These are phyloP conservation scores for Carex parvula DNA, from an alignment of 176 grass and related monocot genomes.

Conservation along the genomic window DNA sequence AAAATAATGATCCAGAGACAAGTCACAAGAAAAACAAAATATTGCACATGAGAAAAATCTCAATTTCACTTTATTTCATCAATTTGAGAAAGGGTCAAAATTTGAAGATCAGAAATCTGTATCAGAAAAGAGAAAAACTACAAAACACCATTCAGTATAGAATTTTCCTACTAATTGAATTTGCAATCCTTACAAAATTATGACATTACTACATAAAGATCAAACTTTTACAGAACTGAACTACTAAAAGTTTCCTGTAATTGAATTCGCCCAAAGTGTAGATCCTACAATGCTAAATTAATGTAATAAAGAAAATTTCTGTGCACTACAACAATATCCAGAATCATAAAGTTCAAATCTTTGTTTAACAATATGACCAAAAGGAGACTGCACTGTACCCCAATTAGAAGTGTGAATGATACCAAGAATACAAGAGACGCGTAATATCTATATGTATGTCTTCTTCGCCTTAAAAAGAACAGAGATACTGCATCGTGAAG, in stretches of 20 bases:
- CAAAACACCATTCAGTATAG: background rate
- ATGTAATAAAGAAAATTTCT: background rate
- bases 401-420: too few relatives aligned
- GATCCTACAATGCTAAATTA: background rate
- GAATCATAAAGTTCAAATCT: background rate
- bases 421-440: background rate
- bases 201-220: conserved; percentile 11
- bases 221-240: background rate
- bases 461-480: conserved; percentile 45
- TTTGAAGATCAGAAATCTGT: conserved; percentile 24
- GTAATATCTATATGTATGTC: background rate
- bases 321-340: background rate
- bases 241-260: background rate
- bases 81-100: background rate
- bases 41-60: conserved; percentile 14
- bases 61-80: background rate
- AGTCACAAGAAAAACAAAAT: conserved; percentile 4
- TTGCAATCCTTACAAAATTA: conserved; percentile 14
- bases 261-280: background rate
- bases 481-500: conserved; percentile 42
- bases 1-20: background rate
- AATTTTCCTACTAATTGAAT: background rate
- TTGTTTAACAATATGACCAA: background rate
- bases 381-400: too few relatives aligned
- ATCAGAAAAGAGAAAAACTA: too few relatives aligned